Conservation (phyloP, 73 alveolate species). For the Paramecium sexaurelia region DNA sequence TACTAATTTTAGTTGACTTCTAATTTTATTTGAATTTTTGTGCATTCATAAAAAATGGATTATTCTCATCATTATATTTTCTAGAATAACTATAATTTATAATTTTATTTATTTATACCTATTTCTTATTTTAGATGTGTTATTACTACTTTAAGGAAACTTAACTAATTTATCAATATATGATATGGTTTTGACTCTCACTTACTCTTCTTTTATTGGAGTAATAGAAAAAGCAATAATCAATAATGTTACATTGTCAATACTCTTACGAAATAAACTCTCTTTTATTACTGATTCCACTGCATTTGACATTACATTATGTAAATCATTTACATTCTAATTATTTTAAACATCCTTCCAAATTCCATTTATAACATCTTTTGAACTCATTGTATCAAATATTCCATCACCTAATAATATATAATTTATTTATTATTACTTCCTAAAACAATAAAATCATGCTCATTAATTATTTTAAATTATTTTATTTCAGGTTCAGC, state of each 20-base stretch:
- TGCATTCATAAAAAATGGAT: neutral
- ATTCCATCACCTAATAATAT: slow-evolving; percentile 89
- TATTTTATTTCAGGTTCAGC: slow-evolving; percentile 90
- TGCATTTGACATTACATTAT: slow-evolving; percentile 84
- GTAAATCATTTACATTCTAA: slow-evolving; percentile 68
- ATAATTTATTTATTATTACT: slow-evolving; percentile 9
- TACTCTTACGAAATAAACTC: slow-evolving; percentile 84
- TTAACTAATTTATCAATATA: neutral
- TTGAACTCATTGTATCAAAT: slow-evolving; percentile 92
- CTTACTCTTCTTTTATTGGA: neutral
- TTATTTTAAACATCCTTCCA: neutral
- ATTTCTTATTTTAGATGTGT: neutral
- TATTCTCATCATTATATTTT: neutral
- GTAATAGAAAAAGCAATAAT: slow-evolving; percentile 77
- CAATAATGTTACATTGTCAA: slow-evolving; percentile 96
- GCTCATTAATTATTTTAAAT: slow-evolving; percentile 79
- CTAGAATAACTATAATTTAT: neutral
- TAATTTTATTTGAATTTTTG: neutral
- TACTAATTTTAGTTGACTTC: neutral
- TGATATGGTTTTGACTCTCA: neutral
- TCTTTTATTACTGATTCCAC: slow-evolving; percentile 92
- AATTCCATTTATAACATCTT: slow-evolving; percentile 89
- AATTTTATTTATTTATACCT: neutral
- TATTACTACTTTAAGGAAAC: neutral
- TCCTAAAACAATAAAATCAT: slow-evolving; percentile 78